Conservation (phyloP, 2,329 filamentous ascomycete genomes). For the Colletotrichum sp. region DNA sequence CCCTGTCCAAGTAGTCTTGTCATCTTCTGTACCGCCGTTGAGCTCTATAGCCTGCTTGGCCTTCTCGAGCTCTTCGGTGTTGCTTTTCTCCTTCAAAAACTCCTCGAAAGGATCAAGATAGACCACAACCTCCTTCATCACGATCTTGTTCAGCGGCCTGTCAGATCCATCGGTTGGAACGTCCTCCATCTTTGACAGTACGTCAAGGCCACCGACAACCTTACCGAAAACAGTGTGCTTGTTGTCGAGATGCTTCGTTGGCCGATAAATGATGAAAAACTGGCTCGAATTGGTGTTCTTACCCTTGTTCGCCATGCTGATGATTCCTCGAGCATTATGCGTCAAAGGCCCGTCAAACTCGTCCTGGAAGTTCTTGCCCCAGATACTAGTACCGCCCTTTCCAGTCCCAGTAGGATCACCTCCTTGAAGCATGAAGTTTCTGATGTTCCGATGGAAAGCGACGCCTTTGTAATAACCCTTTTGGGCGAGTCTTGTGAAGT, state of each 20-base stretch:
- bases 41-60: conserved; percentile 66
- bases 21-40: conserved; percentile 81
- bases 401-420: conserved; percentile 94
- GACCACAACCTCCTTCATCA: conserved; percentile 82
- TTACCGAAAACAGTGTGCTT: conserved; percentile 98
- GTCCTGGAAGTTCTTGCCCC: conserved; percentile 93
- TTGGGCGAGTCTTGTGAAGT: conserved; percentile 87
- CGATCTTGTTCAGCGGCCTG: conserved; percentile 77
- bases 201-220: conserved; percentile 77
- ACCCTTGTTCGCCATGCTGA: conserved; percentile 98
- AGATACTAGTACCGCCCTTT: conserved; percentile 86
- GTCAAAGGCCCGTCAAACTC: conserved; percentile 89
- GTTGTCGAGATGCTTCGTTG: conserved; percentile 83
- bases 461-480: conserved; percentile 89
- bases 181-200: conserved; percentile 78
- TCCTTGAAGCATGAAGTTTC: conserved; percentile 97
- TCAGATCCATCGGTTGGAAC: conserved; percentile 77
- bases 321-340: conserved; percentile 80
- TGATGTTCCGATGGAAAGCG: conserved; percentile 90
- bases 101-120: conserved; percentile 96
- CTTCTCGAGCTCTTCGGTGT: conserved; percentile 63
- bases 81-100: conserved; percentile 77
- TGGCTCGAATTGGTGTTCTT: conserved; percentile 97
- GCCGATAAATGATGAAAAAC: conserved; percentile 91
- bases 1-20: conserved; percentile 93